Base-by-base conservation (phyloP, 2,329 filamentous ascomycete genomes). In the Trichoderma lentiforme region DNA sequence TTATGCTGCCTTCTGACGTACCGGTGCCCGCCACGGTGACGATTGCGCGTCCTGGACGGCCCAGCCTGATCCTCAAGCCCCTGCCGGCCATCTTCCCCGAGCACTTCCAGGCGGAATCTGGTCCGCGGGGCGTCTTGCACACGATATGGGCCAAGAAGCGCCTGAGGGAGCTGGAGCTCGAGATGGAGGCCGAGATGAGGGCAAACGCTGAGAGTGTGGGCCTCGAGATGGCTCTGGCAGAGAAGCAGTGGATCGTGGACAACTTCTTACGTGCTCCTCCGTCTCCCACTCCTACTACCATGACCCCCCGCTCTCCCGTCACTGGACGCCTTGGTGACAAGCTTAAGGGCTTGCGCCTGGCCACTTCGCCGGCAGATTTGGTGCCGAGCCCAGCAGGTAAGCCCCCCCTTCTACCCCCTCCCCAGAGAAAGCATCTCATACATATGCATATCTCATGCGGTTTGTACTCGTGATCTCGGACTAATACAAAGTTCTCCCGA, bases 81-180 rank as follows among this genome's bases (percentile, higher is more conserved):
- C 84, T 97, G 65, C 94, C 94, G 0, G 94, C 94, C 36, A 95
- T 97, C 75, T 97, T 95, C 78, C 91, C 93, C 1, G 89, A 91
- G 0, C 91, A 92, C 73, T 84, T 97, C 28, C 91, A 92, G 1
- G 87, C 88, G 4, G 91, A 89, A 26, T 88, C 90, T 0, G 93
- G 93, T 7, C 90, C 91, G 76, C 92, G 93, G 74, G 94, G 94
- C 2, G 93, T 97, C 2, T 82, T 97, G 73, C 95, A 97, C 79
- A 97, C 93, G 2, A 90, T 95, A 72, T 98, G 95, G 94, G 95
- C 93, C 21, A 94, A 94, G 84, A 91, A 93, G 80, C 86, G 94
- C 56, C 83, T 97, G 26, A 89, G 90, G 36, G 90, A 92, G 74
- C 84, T 97, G 62, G 89, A 94, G 66, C 86, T 86, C 72, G 94